Evolutionary conservation across 352 stramenopile species (phyloP).

Genomic region (Pythium vanterpoolii): DNA sequence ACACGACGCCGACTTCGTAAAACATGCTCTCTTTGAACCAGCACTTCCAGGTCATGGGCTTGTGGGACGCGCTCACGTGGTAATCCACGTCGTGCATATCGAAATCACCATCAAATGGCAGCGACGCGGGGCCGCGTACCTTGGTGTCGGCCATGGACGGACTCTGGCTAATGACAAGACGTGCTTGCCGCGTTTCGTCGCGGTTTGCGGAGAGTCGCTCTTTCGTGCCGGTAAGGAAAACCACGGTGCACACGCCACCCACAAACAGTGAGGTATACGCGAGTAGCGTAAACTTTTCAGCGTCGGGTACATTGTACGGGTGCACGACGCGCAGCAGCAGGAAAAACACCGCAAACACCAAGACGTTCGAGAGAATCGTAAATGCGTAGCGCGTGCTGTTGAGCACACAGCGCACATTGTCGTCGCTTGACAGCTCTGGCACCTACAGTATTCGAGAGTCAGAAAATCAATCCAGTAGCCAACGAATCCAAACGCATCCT

Average conservation of each 20-base stretch:
- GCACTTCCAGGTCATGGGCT: conserved; percentile 62
- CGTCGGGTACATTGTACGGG: conserved; percentile 63
- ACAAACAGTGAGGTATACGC: conserved; percentile 70
- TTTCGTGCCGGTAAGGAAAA: conserved; percentile 67
- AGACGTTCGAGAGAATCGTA: conserved; percentile 86
- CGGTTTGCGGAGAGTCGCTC: conserved; percentile 42
- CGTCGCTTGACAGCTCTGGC: conserved; percentile 68
- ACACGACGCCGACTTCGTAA: conserved; percentile 81
- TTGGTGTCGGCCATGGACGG: conserved; percentile 53
- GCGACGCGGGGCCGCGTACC: conserved; percentile 34
- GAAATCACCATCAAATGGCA: conserved; percentile 58
- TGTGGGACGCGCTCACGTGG: conserved; percentile 27
- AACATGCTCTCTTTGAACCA: conserved; percentile 84
- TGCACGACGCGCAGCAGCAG: conserved; percentile 52
- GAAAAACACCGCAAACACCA: conserved; percentile 81
- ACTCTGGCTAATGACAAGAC: conserved; percentile 33
- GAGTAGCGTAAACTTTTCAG: conserved; percentile 71
- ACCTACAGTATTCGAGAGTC: conserved; percentile 26
- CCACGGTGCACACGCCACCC: conserved; percentile 51
- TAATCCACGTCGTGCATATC: conserved; percentile 31
- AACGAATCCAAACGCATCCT: conserved; percentile 23
- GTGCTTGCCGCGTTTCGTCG: conserved; percentile 24
- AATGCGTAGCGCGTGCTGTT: conserved; percentile 84
- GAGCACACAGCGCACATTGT: conserved; percentile 76
- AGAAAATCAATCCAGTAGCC: background rate